Evolutionary conservation across 805 yeast species (phyloP).

Genomic region (Komagataella pastoris): DNA sequence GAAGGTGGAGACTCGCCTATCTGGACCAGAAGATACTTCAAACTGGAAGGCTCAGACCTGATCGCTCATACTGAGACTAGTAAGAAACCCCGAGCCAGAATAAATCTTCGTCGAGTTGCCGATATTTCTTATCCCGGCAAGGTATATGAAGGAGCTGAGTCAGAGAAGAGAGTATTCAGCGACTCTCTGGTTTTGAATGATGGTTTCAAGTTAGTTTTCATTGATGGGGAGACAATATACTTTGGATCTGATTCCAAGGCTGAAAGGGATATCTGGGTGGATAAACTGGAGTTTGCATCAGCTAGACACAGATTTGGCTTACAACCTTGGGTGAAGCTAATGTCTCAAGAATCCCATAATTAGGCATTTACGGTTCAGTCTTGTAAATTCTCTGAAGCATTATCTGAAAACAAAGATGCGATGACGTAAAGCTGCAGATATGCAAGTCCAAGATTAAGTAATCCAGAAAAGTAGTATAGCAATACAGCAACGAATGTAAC

Average conservation of each 20-base stretch:
- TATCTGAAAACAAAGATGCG: no score
- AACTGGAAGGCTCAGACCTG: slow-evolving; percentile 55
- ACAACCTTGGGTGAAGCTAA: slow-evolving; percentile 22
- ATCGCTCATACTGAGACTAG: slow-evolving; percentile 65
- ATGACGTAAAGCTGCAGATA: no score
- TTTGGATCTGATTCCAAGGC: slow-evolving; percentile 69
- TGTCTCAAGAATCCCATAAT: slow-evolving; percentile 5
- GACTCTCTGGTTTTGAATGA: slow-evolving; percentile 59
- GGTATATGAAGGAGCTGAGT: slow-evolving; percentile 10
- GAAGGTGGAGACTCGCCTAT: slow-evolving; percentile 82
- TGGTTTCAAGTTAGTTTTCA: slow-evolving; percentile 62
- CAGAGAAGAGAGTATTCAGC: slow-evolving; percentile 33
- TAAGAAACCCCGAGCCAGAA: slow-evolving; percentile 58
- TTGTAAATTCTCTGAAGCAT: no score
- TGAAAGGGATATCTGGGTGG: slow-evolving; percentile 57
- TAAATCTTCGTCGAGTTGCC: slow-evolving; percentile 59
- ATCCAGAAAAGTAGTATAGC: no score
- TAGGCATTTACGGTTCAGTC: no score
- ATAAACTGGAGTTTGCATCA: slow-evolving; percentile 40
- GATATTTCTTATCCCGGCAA: slow-evolving; percentile 33
- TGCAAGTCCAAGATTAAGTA: no score
- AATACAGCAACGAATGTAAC: no score
- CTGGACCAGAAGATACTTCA: slow-evolving; percentile 66
- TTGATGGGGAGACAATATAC: slow-evolving; percentile 70
- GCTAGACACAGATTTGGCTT: slow-evolving; percentile 17